Percentiles rank a stretch among this genome's conserved stretches.
Evolutionary conservation across 1,139 yeast genomes (phyloP).

Genomic region (Pichia sp.): DNA sequence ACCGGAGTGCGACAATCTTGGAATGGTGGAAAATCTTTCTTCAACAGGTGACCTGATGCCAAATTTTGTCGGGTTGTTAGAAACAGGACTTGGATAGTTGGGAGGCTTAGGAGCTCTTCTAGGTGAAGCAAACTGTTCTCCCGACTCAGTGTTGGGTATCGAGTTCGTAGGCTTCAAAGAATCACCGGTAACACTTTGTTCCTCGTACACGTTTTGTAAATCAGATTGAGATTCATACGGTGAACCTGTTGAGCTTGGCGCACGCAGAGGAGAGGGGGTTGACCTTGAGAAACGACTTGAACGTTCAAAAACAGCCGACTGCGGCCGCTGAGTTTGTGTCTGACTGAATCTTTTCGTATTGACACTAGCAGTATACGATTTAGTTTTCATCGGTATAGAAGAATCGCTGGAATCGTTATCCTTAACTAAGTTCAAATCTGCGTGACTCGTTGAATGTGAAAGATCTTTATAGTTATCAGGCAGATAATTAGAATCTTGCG

Average conservation of each 20-base stretch:
- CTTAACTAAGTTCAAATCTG: neutral
- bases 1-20: slow-evolving; percentile 9
- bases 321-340: slow-evolving; percentile 8
- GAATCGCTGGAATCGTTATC: slow-evolving; percentile 2
- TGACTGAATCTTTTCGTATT: slow-evolving; percentile 9
- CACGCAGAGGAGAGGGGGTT: neutral
- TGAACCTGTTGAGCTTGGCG: neutral
- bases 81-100: slow-evolving; percentile 43
- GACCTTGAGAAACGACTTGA: slow-evolving; percentile 1
- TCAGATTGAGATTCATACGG: slow-evolving; percentile 1
- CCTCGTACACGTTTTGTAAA: neutral
- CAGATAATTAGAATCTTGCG: neutral
- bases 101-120: slow-evolving; percentile 64
- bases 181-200: neutral
- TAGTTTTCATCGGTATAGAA: slow-evolving; percentile 12
- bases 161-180: neutral
- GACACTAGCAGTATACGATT: neutral
- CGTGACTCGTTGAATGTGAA: neutral
- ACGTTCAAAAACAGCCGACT: slow-evolving; percentile 4
- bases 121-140: slow-evolving; percentile 47
- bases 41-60: slow-evolving; percentile 26
- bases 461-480: neutral
- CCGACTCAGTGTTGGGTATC: neutral
- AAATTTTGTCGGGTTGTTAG: slow-evolving; percentile 28
- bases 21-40: slow-evolving; percentile 8